Evolutionary conservation across 2,329 filamentous ascomycete species (phyloP).

Genomic region (Diaporthe caulivora): DNA sequence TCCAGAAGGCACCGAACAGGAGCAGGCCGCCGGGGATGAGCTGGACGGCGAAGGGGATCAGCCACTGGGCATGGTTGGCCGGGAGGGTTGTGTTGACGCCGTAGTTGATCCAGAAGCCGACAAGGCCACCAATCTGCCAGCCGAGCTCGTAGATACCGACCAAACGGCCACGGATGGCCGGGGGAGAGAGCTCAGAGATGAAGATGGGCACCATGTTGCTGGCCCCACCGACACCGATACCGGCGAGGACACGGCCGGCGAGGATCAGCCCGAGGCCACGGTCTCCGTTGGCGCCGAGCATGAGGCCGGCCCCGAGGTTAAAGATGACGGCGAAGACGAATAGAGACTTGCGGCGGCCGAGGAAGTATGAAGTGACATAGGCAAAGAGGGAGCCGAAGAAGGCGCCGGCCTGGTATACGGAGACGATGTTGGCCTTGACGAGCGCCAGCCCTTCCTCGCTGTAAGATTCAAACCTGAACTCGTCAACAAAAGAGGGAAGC

Average conservation of each 20-base stretch:
- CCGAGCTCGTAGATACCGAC: constrained; percentile 77
- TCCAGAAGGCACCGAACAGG: constrained; percentile 68
- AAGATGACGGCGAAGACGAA: constrained; percentile 73
- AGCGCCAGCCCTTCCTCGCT: constrained; percentile 62
- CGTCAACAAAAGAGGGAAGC: constrained; percentile 75
- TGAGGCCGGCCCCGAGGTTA: constrained; percentile 77
- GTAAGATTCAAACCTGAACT: constrained; percentile 74
- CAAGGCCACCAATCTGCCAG: constrained; percentile 73
- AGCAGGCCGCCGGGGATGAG: constrained; percentile 75
- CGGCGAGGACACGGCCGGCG: constrained; percentile 72
- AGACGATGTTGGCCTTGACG: constrained; percentile 81
- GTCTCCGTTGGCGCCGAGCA: constrained; percentile 73
- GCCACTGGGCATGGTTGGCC: constrained; percentile 67
- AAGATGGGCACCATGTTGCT: constrained; percentile 75
- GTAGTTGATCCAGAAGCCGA: constrained; percentile 77
- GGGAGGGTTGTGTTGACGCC: constrained; percentile 66
- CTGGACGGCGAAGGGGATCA: constrained; percentile 75
- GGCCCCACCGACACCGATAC: constrained; percentile 72
- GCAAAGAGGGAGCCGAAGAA: constrained; percentile 84
- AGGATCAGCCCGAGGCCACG: constrained; percentile 75
- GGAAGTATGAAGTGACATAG: constrained; percentile 74
- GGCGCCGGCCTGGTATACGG: constrained; percentile 84
- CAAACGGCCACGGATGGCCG: constrained; percentile 73
- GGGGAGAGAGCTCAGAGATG: constrained; percentile 71
- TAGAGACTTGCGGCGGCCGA: constrained; percentile 76